phyloP scores from a whole-genome alignment of 2,329 filamentous ascomycete species.

The Hypoxylon sp. region DNA sequence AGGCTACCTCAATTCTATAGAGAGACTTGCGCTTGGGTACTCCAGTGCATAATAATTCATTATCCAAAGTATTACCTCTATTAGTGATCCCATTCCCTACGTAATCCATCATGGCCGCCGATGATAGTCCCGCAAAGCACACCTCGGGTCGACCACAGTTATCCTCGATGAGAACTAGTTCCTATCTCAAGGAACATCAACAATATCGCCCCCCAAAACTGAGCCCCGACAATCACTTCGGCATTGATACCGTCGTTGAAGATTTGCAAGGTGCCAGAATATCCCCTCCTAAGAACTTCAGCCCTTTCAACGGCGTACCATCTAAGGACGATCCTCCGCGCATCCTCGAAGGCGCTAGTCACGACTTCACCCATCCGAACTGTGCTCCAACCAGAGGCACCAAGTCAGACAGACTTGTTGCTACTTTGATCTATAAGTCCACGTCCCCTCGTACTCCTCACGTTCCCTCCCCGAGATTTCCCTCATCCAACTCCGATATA shows the following conservation, averaged over 20 bases:
- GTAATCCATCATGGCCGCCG: slow-evolving; percentile 46
- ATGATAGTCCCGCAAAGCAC: slow-evolving; percentile 49
- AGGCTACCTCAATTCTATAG: background rate
- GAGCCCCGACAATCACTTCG: slow-evolving; percentile 69
- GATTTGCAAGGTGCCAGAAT: slow-evolving; percentile 61
- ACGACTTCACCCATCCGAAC: slow-evolving; percentile 74
- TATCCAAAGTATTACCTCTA: slow-evolving; percentile 8
- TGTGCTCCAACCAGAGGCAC: slow-evolving; percentile 69
- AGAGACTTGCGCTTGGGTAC: background rate
- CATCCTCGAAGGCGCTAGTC: slow-evolving; percentile 74
- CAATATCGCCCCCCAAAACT: slow-evolving; percentile 71
- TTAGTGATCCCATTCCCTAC: slow-evolving; percentile 11
- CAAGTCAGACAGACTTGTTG: slow-evolving; percentile 68
- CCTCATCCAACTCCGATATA: slow-evolving; percentile 60
- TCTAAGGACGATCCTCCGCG: slow-evolving; percentile 71
- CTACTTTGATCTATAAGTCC: slow-evolving; percentile 75
- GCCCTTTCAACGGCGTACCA: slow-evolving; percentile 73
- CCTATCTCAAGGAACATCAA: slow-evolving; percentile 74
- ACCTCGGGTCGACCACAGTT: slow-evolving; percentile 63
- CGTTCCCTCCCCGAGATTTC: slow-evolving; percentile 57
- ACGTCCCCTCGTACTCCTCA: slow-evolving; percentile 52
- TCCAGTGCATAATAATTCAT: background rate
- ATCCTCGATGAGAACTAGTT: slow-evolving; percentile 71
- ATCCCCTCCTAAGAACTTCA: slow-evolving; percentile 60
- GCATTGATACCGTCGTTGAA: slow-evolving; percentile 77